These are phyloP conservation scores for Akanthomyces muscarius DNA, from an alignment of 2,329 filamentous ascomycete species.

Conservation along the genomic window DNA sequence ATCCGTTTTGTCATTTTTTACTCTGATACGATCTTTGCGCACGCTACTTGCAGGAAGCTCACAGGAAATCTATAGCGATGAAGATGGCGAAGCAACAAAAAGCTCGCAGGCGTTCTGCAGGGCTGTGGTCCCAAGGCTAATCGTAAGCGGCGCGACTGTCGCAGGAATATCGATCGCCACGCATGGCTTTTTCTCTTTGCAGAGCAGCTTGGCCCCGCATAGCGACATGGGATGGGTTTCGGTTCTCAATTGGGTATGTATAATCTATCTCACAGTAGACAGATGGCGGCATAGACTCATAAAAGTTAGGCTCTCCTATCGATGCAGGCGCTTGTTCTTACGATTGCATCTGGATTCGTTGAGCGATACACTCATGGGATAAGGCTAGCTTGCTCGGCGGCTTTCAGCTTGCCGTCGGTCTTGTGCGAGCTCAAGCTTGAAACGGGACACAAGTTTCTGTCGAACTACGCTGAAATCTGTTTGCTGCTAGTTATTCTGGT, in stretches of 20 bases:
- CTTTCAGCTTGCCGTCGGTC: not conserved
- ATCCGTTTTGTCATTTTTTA: not conserved
- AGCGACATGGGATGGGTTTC: too few species aligned
- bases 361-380: not conserved
- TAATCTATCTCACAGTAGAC: too few species aligned
- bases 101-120: not conserved
- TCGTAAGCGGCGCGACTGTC: too few species aligned
- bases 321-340: too few species aligned
- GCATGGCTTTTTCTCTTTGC: too few species aligned
- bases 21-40: not conserved
- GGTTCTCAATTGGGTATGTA: too few species aligned
- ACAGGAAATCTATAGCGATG: not conserved
- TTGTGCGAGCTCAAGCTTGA: not conserved
- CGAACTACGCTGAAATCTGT: not conserved
- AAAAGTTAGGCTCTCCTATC: too few species aligned
- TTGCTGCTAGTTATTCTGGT: not conserved
- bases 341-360: too few species aligned
- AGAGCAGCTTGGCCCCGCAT: too few species aligned
- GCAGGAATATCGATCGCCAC: too few species aligned
- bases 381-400: not conserved
- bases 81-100: not conserved
- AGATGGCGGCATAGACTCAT: too few species aligned
- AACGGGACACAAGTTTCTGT: not conserved
- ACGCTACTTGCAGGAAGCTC: too few species aligned
- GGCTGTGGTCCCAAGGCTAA: not conserved